These are phyloP conservation scores for Claviceps digitariae DNA, from an alignment of 2,329 filamentous ascomycete genomes.

Conservation along the genomic window DNA sequence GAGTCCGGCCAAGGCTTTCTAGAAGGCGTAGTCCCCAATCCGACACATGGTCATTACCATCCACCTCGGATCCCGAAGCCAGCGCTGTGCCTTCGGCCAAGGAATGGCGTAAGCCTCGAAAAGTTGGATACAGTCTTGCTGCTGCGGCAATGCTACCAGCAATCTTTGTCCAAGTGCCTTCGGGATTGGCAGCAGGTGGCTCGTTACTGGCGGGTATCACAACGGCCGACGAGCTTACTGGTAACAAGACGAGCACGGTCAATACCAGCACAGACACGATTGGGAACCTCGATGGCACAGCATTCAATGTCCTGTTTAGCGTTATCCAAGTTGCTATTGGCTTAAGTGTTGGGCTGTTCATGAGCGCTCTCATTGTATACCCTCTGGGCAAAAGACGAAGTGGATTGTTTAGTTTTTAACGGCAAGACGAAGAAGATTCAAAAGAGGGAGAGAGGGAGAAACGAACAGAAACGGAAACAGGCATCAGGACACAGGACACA, in stretches of 20 bases:
- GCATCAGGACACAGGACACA: background rate
- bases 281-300: slow-evolving; percentile 27
- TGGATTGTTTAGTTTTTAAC: slow-evolving; percentile 40
- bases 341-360: slow-evolving; percentile 46
- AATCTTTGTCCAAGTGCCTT: slow-evolving; percentile 62
- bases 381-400: slow-evolving; percentile 44
- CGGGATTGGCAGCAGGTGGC: slow-evolving; percentile 45
- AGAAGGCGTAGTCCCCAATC: slow-evolving; percentile 15
- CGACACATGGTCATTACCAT: slow-evolving; percentile 19
- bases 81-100: slow-evolving; percentile 13
- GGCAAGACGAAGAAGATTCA: too few species aligned
- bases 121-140: slow-evolving; percentile 60
- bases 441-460: background rate
- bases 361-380: slow-evolving; percentile 42
- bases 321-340: slow-evolving; percentile 50
- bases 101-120: slow-evolving; percentile 20
- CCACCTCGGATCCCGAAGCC: slow-evolving; percentile 20
- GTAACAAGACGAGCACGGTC: slow-evolving; percentile 19
- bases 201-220: slow-evolving; percentile 44
- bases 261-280: slow-evolving; percentile 7
- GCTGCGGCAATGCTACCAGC: slow-evolving; percentile 76
- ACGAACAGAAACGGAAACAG: background rate
- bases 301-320: slow-evolving; percentile 41
- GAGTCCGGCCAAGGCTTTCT: slow-evolving; percentile 23
- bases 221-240: slow-evolving; percentile 40